These are phyloP conservation scores for Arthrobotrys sphaeroides DNA, from an alignment of 2,329 filamentous ascomycete genomes.

Conservation along the genomic window DNA sequence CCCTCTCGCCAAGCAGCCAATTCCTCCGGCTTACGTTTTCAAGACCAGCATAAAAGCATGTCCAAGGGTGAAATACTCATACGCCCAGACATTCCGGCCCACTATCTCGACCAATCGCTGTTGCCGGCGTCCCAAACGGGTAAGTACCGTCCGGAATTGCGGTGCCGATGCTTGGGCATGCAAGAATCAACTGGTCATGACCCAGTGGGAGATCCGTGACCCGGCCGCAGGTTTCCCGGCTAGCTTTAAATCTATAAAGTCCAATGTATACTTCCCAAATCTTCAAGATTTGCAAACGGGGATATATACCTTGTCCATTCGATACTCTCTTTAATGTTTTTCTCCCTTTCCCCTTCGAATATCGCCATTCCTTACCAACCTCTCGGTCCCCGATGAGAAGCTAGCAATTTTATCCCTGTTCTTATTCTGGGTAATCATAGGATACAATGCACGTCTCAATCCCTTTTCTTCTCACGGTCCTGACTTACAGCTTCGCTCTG, in stretches of 20 bases:
- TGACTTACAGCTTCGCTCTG: not conserved
- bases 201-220: not conserved
- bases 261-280: not conserved
- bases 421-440: not conserved
- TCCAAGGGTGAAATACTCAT: not conserved
- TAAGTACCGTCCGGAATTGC: not conserved
- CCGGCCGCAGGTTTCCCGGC: not conserved
- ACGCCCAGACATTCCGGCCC: conserved; percentile 10
- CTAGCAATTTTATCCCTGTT: not conserved
- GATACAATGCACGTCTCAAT: conserved; percentile 6
- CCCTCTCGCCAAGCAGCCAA: not conserved
- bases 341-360: not conserved
- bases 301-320: not conserved
- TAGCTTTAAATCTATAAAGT: conserved; percentile 5
- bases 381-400: not conserved
- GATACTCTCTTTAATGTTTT: not conserved
- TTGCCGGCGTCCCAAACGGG: not conserved
- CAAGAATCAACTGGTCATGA: not conserved
- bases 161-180: not conserved
- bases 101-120: not conserved
- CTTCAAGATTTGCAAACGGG: not conserved
- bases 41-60: not conserved
- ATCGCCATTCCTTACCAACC: not conserved
- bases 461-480: not conserved
- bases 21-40: not conserved